phyloP scores from a whole-genome alignment of 768 basidiomycete genomes.

The Kwoniella europaea region DNA sequence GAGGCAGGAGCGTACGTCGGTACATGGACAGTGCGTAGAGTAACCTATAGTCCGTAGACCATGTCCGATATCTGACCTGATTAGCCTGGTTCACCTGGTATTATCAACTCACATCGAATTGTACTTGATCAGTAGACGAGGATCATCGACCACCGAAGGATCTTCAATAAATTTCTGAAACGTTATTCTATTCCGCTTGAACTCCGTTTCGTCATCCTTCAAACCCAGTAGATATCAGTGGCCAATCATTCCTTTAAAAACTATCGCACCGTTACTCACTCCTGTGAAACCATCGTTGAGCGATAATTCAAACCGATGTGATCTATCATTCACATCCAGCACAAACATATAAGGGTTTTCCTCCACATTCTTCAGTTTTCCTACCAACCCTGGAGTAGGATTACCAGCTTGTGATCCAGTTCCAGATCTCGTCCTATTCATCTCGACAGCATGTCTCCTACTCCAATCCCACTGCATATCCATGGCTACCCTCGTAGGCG shows the following conservation, averaged over 20 bases:
- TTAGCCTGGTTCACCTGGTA: not conserved
- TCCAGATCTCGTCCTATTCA: constrained; percentile 16
- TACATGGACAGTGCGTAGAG: constrained; percentile 75
- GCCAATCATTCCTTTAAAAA: too few relatives aligned
- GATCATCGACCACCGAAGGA: constrained; percentile 67
- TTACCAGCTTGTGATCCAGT: not conserved
- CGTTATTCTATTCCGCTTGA: constrained; percentile 69
- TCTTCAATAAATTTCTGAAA: constrained; percentile 72
- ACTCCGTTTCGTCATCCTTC: constrained; percentile 64
- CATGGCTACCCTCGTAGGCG: constrained; percentile 23
- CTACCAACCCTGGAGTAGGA: not conserved
- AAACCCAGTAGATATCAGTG: constrained; percentile 54
- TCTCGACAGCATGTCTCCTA: constrained; percentile 64
- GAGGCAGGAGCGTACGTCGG: constrained; percentile 62
- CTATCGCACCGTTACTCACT: constrained; percentile 2
- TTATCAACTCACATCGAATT: constrained; percentile 65
- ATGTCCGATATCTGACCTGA: constrained; percentile 71
- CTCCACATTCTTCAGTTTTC: constrained; percentile 64
- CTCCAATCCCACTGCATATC: constrained; percentile 97
- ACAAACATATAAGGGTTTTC: constrained; percentile 70
- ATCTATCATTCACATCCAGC: constrained; percentile 66
- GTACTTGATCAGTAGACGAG: constrained; percentile 76
- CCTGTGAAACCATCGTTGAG: constrained; percentile 61
- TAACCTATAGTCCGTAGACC: constrained; percentile 72
- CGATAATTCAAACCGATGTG: constrained; percentile 73